Conservation (phyloP, 441 rosid species). For the Flueggea neowawraea region DNA sequence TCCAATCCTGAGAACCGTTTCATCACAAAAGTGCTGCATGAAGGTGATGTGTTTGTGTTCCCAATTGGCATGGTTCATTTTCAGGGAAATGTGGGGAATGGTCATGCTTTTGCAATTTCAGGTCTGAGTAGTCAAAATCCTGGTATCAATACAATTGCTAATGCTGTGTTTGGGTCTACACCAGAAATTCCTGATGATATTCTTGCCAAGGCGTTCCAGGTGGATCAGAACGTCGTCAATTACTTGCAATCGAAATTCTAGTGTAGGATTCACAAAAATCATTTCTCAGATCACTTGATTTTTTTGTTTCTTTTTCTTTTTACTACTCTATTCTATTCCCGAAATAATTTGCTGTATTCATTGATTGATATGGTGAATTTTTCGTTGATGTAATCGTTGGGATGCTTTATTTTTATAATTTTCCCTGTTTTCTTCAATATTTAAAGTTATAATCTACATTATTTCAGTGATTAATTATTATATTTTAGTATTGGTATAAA, state of each 20-base stretch:
- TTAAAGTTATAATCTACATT: no score
- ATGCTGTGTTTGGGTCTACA: background rate
- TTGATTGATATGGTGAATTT: no score
- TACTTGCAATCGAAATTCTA: background rate
- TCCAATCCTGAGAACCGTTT: constrained; percentile 3
- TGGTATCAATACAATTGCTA: background rate
- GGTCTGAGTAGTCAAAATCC: constrained; percentile 4
- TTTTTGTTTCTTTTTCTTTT: no score
- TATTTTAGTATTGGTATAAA: no score
- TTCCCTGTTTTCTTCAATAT: no score
- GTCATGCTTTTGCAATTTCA: background rate
- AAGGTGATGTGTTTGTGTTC: constrained; percentile 5
- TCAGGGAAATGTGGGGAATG: background rate
- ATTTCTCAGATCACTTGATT: no score
- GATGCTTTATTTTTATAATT: no score
- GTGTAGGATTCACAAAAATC: no score
- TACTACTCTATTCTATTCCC: no score
- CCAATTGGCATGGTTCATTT: background rate
- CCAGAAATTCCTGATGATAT: background rate
- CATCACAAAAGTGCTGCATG: background rate
- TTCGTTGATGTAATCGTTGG: no score
- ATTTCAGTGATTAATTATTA: no score
- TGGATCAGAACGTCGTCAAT: background rate
- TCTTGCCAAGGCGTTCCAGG: constrained; percentile 2
- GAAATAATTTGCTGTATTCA: no score